Percentiles rank a stretch among this genome's conserved stretches.
Evolutionary conservation across 768 basidiomycete species (phyloP).

Genomic region (Suillus hirtellus): DNA sequence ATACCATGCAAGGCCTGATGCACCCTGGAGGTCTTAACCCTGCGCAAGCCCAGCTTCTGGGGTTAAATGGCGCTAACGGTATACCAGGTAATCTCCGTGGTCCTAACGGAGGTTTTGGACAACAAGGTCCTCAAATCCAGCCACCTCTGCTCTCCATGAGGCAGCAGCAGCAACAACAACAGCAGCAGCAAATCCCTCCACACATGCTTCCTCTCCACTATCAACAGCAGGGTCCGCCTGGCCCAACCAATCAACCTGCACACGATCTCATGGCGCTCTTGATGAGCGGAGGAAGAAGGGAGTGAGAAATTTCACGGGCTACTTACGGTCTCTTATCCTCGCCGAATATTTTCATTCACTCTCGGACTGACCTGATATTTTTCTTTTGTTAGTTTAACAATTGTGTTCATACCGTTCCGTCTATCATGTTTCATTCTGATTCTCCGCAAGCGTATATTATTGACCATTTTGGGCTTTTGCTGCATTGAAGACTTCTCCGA

Average conservation of each 20-base stretch:
- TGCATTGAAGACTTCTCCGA: neutral
- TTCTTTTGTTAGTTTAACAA: slow-evolving; percentile 33
- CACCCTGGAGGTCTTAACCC: slow-evolving; percentile 57
- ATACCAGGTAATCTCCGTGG: slow-evolving; percentile 48
- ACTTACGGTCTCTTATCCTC: slow-evolving; percentile 18
- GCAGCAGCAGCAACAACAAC: slow-evolving; percentile 22
- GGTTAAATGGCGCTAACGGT: slow-evolving; percentile 46
- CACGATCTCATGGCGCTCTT: slow-evolving; percentile 84
- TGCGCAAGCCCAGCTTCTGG: slow-evolving; percentile 45
- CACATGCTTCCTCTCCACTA: slow-evolving; percentile 55
- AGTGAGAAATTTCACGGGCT: slow-evolving; percentile 41
- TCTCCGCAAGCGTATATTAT: slow-evolving; percentile 19
- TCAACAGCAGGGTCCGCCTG: slow-evolving; percentile 57
- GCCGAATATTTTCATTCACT: slow-evolving; percentile 12
- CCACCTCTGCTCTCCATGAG: slow-evolving; percentile 33
- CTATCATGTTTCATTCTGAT: slow-evolving; percentile 25
- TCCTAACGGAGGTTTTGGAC: slow-evolving; percentile 42
- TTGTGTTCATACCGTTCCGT: slow-evolving; percentile 27
- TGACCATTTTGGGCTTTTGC: slow-evolving; percentile 21
- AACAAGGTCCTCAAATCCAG: slow-evolving; percentile 34
- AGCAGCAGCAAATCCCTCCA: slow-evolving; percentile 53
- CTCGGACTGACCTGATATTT: slow-evolving; percentile 25
- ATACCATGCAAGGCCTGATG: slow-evolving; percentile 52
- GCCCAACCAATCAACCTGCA: slow-evolving; percentile 53
- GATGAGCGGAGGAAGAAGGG: slow-evolving; percentile 70